Conservation (phyloP, 2,329 filamentous ascomycete genomes). For the Colletotrichum sp. region DNA sequence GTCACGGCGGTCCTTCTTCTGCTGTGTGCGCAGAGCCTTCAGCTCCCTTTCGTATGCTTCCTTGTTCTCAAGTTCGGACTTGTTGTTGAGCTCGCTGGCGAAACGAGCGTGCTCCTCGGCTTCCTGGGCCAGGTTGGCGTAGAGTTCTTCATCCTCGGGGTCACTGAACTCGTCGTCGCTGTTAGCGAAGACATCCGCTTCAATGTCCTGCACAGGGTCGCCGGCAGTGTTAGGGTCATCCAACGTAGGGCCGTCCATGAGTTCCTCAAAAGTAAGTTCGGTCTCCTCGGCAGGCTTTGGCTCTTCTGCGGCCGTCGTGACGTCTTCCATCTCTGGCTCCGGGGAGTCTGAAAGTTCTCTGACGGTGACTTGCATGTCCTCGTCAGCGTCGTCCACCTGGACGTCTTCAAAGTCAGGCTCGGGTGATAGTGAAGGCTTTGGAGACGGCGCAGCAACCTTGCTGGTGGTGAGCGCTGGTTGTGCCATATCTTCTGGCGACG, state of each 20-base stretch:
- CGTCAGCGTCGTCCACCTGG: conserved; percentile 27
- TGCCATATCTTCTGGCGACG: not conserved
- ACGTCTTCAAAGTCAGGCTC: conserved; percentile 44
- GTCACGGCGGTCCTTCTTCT: conserved; percentile 94
- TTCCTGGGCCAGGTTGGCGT: conserved; percentile 86
- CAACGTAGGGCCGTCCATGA: conserved; percentile 26
- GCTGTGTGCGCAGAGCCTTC: conserved; percentile 85
- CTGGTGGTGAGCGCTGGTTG: not conserved
- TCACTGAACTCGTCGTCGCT: conserved; percentile 82
- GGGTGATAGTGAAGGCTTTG: conserved; percentile 12
- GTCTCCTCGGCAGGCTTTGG: not conserved
- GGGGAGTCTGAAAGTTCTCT: conserved; percentile 16
- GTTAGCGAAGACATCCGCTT: conserved; percentile 50
- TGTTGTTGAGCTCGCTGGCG: conserved; percentile 83
- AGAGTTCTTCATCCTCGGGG: conserved; percentile 88
- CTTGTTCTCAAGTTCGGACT: conserved; percentile 70
- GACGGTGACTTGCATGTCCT: conserved; percentile 34
- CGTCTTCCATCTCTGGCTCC: conserved; percentile 9
- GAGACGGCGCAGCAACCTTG: not conserved
- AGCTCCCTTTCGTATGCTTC: conserved; percentile 88
- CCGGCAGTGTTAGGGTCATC: conserved; percentile 11
- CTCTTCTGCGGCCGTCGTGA: not conserved
- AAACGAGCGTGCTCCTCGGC: conserved; percentile 94
- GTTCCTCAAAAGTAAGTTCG: conserved; percentile 23
- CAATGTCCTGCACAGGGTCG: conserved; percentile 29